A percentile compares a stretch with the other conserved stretches of the same genome.
phyloP scores from a whole-genome alignment of 2,329 filamentous ascomycete genomes.

The Aspergillus cejpii region DNA sequence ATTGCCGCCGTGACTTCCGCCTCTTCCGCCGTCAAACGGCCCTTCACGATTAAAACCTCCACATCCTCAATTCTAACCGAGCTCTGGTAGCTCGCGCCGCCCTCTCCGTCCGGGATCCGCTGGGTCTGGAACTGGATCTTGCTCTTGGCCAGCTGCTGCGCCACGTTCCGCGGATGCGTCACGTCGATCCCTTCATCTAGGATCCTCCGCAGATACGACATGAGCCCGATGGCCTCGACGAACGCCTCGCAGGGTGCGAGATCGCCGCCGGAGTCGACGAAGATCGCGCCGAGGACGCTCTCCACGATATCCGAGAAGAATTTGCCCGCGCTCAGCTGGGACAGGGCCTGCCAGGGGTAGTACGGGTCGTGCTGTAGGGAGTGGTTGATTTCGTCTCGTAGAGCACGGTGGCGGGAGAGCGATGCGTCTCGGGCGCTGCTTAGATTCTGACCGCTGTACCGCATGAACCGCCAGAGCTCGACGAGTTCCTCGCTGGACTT shows the following conservation, averaged over 20 bases:
- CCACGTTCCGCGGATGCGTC: slow-evolving; percentile 58
- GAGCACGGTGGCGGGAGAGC: slow-evolving; percentile 41
- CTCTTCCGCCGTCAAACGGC: slow-evolving; percentile 24
- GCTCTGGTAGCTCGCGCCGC: slow-evolving; percentile 19
- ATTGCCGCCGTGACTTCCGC: slow-evolving; percentile 26
- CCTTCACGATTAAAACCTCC: slow-evolving; percentile 18
- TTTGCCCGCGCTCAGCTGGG: slow-evolving; percentile 61
- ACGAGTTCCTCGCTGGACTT: slow-evolving; percentile 24
- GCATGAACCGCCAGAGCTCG: slow-evolving; percentile 64
- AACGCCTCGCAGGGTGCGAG: slow-evolving; percentile 55
- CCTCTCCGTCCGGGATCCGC: slow-evolving; percentile 10
- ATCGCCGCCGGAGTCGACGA: slow-evolving; percentile 64
- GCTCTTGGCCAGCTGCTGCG: slow-evolving; percentile 52
- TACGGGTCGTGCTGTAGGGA: slow-evolving; percentile 46
- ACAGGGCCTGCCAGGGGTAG: slow-evolving; percentile 73
- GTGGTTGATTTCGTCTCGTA: slow-evolving; percentile 46
- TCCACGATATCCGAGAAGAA: slow-evolving; percentile 82
- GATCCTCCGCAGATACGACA: slow-evolving; percentile 56
- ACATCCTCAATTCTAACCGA: slow-evolving; percentile 12
- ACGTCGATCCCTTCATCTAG: slow-evolving; percentile 52
- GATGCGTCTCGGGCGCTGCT: slow-evolving; percentile 14
- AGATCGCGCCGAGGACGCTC: slow-evolving; percentile 71
- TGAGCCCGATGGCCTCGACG: slow-evolving; percentile 57
- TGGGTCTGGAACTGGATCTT: slow-evolving; percentile 15
- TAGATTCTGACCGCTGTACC: slow-evolving; percentile 28